Conservation (phyloP, 495 filamentous ascomycete species). For the Evernia prunastri region DNA sequence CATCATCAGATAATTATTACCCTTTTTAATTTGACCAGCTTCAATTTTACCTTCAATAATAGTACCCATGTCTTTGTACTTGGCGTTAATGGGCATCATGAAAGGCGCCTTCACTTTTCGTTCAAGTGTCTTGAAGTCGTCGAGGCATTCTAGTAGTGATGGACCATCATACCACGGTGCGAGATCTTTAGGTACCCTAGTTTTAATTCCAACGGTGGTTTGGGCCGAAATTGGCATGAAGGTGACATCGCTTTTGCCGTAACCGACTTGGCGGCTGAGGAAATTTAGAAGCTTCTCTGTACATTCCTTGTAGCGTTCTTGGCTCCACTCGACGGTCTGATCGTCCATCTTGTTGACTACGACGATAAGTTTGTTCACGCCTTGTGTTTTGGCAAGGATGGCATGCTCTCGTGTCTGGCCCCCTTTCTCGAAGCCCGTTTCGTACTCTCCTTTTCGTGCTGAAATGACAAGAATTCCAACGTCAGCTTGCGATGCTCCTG, state of each 20-base stretch:
- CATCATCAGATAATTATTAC: slow-evolving; percentile 80
- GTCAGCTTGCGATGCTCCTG: slow-evolving; percentile 92
- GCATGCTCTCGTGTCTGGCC: slow-evolving; percentile 97
- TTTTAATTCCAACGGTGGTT: slow-evolving; percentile 75
- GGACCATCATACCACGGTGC: slow-evolving; percentile 82
- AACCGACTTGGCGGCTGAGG: slow-evolving; percentile 75
- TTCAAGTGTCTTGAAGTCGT: slow-evolving; percentile 82
- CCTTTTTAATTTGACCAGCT: slow-evolving; percentile 85
- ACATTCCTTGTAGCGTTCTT: slow-evolving; percentile 87
- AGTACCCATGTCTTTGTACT: slow-evolving; percentile 96
- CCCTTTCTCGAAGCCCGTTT: slow-evolving; percentile 98
- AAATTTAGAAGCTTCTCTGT: slow-evolving; percentile 81
- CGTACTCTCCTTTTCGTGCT: slow-evolving; percentile 96
- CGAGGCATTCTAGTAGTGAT: slow-evolving; percentile 91
- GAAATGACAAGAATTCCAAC: slow-evolving; percentile 94
- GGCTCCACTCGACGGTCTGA: slow-evolving; percentile 87
- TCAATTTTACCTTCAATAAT: slow-evolving; percentile 98
- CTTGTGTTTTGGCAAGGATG: slow-evolving; percentile 94
- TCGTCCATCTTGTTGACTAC: slow-evolving; percentile 99
- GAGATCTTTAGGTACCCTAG: slow-evolving; percentile 70
- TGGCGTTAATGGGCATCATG: slow-evolving; percentile 96
- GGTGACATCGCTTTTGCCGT: slow-evolving; percentile 85
- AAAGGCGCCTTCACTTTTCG: slow-evolving; percentile 96
- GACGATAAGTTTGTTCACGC: slow-evolving; percentile 88
- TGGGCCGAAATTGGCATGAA: slow-evolving; percentile 98